phyloP scores from a whole-genome alignment of 345 rosid genomes.

The Acer yangbiense region DNA sequence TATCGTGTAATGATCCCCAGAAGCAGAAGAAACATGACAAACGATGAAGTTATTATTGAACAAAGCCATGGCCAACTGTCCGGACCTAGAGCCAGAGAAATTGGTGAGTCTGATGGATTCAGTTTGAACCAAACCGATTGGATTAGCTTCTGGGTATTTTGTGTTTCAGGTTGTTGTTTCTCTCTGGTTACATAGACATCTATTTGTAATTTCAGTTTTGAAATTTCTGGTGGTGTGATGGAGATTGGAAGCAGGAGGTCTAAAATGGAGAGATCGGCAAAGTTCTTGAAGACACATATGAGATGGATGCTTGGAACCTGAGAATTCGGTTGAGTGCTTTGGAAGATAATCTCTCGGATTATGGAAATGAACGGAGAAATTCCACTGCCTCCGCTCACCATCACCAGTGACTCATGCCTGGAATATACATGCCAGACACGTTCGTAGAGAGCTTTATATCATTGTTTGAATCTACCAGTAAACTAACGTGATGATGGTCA shows the following conservation, averaged over 20 bases:
- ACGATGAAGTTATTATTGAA: conserved; percentile 65
- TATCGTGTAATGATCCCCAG: conserved; percentile 59
- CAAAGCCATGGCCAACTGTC: conserved; percentile 75
- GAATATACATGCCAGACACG: not conserved
- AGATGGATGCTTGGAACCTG: conserved; percentile 23
- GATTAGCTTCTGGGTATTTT: conserved; percentile 23
- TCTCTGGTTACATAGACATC: conserved; percentile 62
- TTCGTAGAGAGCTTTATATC: no score
- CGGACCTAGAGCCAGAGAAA: conserved; percentile 61
- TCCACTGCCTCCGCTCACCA: conserved; percentile 58
- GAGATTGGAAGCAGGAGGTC: conserved; percentile 60
- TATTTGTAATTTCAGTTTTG: conserved; percentile 41
- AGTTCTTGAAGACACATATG: conserved; percentile 46
- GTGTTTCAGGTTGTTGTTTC: conserved; percentile 26
- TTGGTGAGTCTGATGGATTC: conserved; percentile 40
- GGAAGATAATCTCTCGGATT: conserved; percentile 34
- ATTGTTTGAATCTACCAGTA: no score
- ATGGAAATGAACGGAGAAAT: conserved; percentile 46
- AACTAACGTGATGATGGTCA: no score
- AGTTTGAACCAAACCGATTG: conserved; percentile 62
- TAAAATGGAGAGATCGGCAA: conserved; percentile 55
- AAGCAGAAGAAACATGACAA: conserved; percentile 53
- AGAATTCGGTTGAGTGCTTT: conserved; percentile 3
- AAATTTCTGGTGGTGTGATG: conserved; percentile 26
- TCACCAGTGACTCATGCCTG: conserved; percentile 42